Conservation (phyloP, 1,139 yeast genomes). For the Blastobotrys arbuscula region DNA sequence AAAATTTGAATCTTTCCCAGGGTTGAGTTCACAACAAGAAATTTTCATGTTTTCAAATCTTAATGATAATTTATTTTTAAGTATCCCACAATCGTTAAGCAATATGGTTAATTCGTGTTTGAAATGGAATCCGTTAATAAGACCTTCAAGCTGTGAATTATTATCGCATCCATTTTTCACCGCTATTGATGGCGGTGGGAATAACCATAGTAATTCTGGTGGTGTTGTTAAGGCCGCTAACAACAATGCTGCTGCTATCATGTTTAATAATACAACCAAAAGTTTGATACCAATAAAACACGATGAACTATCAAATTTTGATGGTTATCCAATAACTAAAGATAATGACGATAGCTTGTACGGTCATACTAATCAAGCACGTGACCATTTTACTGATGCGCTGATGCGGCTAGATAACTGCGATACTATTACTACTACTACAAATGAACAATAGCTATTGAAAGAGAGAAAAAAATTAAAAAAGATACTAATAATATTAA, state of each 20-base stretch:
- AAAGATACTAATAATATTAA: conserved; percentile 3
- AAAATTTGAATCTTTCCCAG: neutral
- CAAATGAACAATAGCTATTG: neutral
- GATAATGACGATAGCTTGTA: too few relatives aligned
- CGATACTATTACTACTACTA: too few relatives aligned
- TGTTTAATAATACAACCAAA: neutral
- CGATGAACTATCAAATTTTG: too few relatives aligned
- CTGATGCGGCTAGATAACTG: neutral
- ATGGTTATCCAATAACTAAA: neutral
- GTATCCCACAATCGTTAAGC: conserved; percentile 11
- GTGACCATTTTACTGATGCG: too few relatives aligned
- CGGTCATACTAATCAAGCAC: too few relatives aligned
- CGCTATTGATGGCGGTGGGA: neutral
- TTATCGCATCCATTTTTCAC: conserved; percentile 29
- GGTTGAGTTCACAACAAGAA: neutral
- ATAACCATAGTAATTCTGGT: neutral
- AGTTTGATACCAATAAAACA: neutral
- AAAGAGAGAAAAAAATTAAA: neutral
- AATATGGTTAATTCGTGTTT: conserved; percentile 23
- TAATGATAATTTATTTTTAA: neutral
- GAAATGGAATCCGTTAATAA: conserved; percentile 52
- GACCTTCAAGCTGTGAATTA: conserved; percentile 65
- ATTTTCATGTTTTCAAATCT: neutral
- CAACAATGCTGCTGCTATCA: neutral
- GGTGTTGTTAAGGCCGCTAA: too few relatives aligned